Evolutionary conservation across 768 basidiomycete species (phyloP), one percentile per base, ranked within the genome.

Genomic region (Auriscalpium vulgare): DNA sequence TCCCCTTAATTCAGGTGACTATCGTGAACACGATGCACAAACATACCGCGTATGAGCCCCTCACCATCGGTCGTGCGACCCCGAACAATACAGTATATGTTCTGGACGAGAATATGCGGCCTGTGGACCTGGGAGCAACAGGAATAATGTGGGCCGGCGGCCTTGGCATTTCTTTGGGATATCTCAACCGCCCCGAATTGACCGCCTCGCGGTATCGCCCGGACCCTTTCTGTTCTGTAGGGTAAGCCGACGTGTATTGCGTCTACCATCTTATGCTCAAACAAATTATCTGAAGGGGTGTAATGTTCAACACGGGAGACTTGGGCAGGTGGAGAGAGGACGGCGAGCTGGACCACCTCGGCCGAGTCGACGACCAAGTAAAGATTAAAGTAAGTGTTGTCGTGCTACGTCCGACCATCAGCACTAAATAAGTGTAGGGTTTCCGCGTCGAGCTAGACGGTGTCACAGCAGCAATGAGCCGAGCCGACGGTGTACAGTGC

Each of bases 251-350:
- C 10, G 37, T 47, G 51, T 37, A 47, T 43, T 16, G 7, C 8
- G 19, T 49, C 17, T 34, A 44, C 45, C 38, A 38, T 50, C 62
- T 16, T 9, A 62, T 61, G 37, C 68, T 47, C 47, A 37, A 45
- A n/a, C 51, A 53, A 61, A 38, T 69, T 47, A 46, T 44, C 38
- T 19, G 53, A 53, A 60, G 56, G n/a, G 53, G 46, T 37, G 60
- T 76, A 63, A 84, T 84, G 82, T 83, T 82, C 65, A 82, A 83
- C 59, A 84, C 83, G 21, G 81, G 81, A 1, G 83, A 84, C 63
- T 71, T 84, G 11, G 81, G 80, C 19, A 71, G 76, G 47, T 83
- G 81, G 81, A 66, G 72, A 44, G 60, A 68, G 7, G 77, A 79
- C 56, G 83, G 83, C 2, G 73, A 74, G 23, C 67, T 84, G 21